phyloP scores from a whole-genome alignment of 2,329 filamentous ascomycete species.

The Stemphylium beticola region DNA sequence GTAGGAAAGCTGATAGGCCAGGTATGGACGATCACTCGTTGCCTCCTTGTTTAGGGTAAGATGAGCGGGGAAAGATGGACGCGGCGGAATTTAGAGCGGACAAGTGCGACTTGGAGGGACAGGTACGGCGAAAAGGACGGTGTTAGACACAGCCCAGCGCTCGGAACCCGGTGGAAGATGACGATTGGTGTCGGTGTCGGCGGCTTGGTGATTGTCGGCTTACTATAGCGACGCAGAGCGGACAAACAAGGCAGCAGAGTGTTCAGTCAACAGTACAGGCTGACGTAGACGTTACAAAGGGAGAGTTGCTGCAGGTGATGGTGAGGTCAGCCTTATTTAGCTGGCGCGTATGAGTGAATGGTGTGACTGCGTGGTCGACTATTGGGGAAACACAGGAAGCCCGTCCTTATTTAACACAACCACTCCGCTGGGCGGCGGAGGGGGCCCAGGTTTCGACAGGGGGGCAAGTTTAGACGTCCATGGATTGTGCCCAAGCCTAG shows the following conservation, averaged over 20 bases:
- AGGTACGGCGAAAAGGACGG: constrained; percentile 13
- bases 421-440: constrained; percentile 39
- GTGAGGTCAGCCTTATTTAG: constrained; percentile 37
- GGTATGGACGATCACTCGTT: constrained; percentile 22
- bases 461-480: constrained; percentile 22
- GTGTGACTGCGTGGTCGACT: constrained; percentile 18
- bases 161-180: constrained; percentile 26
- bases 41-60: constrained; percentile 13
- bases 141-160: constrained; percentile 18
- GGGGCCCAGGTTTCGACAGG: constrained; percentile 25
- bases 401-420: constrained; percentile 34
- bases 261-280: constrained; percentile 11
- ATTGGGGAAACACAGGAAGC: constrained; percentile 23
- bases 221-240: constrained; percentile 13
- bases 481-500: constrained; percentile 16
- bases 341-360: constrained; percentile 11
- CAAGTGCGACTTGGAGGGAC: constrained; percentile 17
- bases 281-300: constrained; percentile 9
- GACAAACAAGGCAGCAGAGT: constrained; percentile 6
- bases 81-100: constrained; percentile 23
- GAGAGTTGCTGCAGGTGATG: constrained; percentile 17
- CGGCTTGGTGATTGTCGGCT: constrained; percentile 28
- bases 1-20: constrained; percentile 32
- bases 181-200: constrained; percentile 22
- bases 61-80: constrained; percentile 20